Evolutionary conservation across 2,329 filamentous ascomycete genomes (phyloP).

Genomic region (Alternaria atra): DNA sequence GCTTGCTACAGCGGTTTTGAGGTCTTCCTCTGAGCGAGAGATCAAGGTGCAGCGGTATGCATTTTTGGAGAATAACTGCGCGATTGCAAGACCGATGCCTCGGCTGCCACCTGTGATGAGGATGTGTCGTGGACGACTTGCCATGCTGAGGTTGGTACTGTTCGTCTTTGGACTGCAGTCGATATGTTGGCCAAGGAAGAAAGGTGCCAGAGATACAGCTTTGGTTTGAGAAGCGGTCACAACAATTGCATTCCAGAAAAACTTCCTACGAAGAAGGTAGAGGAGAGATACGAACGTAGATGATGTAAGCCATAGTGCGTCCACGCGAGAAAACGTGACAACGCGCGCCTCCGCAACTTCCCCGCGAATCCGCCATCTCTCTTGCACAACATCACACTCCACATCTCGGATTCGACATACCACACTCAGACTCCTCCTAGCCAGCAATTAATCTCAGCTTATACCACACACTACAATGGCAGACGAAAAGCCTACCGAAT

Average conservation of each 20-base stretch:
- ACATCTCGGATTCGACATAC: neutral
- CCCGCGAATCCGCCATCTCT: constrained; percentile 11
- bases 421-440: neutral
- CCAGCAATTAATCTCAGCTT: neutral
- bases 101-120: constrained; percentile 52
- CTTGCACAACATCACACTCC: neutral
- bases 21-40: constrained; percentile 36
- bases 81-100: constrained; percentile 52
- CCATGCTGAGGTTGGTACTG: neutral
- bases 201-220: neutral
- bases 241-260: no score
- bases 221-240: neutral
- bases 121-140: constrained; percentile 32
- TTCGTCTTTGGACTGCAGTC: neutral
- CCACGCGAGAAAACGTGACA: constrained; percentile 39
- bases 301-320: neutral
- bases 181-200: neutral
- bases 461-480: constrained; percentile 28
- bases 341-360: constrained; percentile 27
- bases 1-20: constrained; percentile 34
- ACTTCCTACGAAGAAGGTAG: neutral
- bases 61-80: constrained; percentile 43
- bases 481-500: constrained; percentile 62
- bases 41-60: constrained; percentile 44
- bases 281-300: neutral